phyloP scores from a whole-genome alignment of 2,329 filamentous ascomycete genomes.

The Nemania serpens region DNA sequence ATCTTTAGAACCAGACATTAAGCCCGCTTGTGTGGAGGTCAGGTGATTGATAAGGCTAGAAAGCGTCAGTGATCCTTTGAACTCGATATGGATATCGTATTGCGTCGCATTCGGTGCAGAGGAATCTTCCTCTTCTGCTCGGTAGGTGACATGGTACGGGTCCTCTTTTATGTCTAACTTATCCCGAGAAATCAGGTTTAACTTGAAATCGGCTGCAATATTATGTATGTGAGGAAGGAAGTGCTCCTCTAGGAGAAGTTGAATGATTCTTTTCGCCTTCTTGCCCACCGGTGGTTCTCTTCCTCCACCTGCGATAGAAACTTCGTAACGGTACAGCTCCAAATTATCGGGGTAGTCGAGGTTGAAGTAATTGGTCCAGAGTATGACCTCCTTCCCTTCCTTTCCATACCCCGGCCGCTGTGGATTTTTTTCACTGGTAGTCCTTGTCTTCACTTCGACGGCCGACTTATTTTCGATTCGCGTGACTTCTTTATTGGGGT shows the following conservation, averaged over 20 bases:
- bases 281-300: conserved; percentile 8
- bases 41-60: conserved; percentile 12
- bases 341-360: not conserved
- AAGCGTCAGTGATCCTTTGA: conserved; percentile 2
- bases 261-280: conserved; percentile 10
- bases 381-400: not conserved
- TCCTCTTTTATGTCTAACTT: not conserved
- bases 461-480: conserved; percentile 12
- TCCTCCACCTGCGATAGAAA: not conserved
- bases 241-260: conserved; percentile 7
- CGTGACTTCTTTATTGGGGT: not conserved
- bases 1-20: conserved; percentile 7
- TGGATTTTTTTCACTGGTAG: conserved; percentile 2
- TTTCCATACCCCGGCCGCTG: conserved; percentile 12
- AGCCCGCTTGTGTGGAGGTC: conserved; percentile 9
- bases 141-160: not conserved
- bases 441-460: conserved; percentile 1
- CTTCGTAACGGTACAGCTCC: conserved; percentile 5
- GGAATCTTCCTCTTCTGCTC: conserved; percentile 3
- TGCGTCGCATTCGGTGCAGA: conserved; percentile 3
- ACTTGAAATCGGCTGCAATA: conserved; percentile 13
- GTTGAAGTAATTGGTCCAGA: conserved; percentile 15
- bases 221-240: not conserved
- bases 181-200: conserved; percentile 2
- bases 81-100: not conserved